phyloP scores from a whole-genome alignment of 345 rosid genomes.

The Psidium friedrichsthalianum region DNA sequence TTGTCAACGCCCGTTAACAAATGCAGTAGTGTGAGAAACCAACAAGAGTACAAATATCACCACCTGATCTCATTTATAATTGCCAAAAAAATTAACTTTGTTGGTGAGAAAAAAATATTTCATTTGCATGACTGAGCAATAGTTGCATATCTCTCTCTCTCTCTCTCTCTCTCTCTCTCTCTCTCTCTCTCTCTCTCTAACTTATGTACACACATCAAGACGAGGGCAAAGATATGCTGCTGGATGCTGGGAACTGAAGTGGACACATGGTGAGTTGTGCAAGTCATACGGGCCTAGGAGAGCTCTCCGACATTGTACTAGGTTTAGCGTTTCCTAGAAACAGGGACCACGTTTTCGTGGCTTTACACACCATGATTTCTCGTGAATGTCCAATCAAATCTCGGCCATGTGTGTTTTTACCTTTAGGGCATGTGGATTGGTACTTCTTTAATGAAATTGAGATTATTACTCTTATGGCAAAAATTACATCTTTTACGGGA shows the following conservation, averaged over 20 bases:
- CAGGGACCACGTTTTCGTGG: conserved; percentile 60
- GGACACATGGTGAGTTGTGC: neutral
- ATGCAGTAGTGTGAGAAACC: neutral
- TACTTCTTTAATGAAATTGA: neutral
- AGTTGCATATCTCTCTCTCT: neutral
- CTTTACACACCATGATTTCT: conserved; percentile 38
- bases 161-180: too few species aligned
- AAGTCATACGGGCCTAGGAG: neutral
- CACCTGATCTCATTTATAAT: neutral
- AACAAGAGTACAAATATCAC: neutral
- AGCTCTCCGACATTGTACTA: neutral
- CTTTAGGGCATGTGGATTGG: neutral
- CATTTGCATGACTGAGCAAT: neutral
- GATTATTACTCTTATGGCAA: neutral
- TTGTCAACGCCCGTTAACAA: neutral
- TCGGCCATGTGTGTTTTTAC: conserved; percentile 45
- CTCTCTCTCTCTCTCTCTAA: neutral
- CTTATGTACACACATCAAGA: neutral
- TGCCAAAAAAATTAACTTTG: neutral
- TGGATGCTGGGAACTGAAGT: neutral
- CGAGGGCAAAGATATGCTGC: neutral
- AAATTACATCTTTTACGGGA: neutral
- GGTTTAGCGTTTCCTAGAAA: conserved; percentile 35
- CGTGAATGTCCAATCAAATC: conserved; percentile 45
- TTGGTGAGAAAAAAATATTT: neutral